Evolutionary conservation across 805 yeast species (phyloP).

Genomic region (Saccharomycopsis selenospora): DNA sequence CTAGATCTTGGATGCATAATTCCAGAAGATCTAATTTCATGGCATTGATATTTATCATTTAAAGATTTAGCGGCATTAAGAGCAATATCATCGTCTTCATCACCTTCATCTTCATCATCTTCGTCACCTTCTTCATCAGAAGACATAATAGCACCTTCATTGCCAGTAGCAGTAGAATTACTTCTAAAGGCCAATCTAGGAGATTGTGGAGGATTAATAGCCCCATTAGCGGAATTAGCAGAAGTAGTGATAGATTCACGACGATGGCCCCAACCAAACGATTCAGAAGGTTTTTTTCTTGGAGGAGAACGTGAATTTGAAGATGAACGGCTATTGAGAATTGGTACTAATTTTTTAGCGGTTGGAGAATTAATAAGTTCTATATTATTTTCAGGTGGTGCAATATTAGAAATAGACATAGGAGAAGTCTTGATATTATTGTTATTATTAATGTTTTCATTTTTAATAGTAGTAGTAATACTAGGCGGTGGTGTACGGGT

Average conservation of each 20-base stretch:
- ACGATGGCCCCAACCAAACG: slow-evolving; percentile 20
- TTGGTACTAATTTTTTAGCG: neutral
- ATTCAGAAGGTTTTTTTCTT: slow-evolving; percentile 16
- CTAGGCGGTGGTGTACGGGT: neutral
- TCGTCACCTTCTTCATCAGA: slow-evolving; percentile 31
- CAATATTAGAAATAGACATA: neutral
- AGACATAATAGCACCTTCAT: slow-evolving; percentile 33
- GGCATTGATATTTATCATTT: slow-evolving; percentile 17
- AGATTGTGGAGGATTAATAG: neutral
- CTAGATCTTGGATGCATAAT: slow-evolving; percentile 13
- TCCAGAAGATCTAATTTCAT: slow-evolving; percentile 14
- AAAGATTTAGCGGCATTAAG: slow-evolving; percentile 26
- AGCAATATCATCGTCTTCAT: slow-evolving; percentile 31
- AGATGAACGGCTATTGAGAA: neutral
- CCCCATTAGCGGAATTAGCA: slow-evolving; percentile 7
- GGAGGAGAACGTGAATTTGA: slow-evolving; percentile 8
- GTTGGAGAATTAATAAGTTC: neutral
- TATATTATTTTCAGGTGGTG: neutral
- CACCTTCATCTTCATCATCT: slow-evolving; percentile 26
- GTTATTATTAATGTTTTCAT: slow-evolving; percentile 29
- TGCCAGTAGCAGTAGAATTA: slow-evolving; percentile 21
- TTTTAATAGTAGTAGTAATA: too few species aligned
- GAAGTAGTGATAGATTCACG: slow-evolving; percentile 15
- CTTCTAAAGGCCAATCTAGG: slow-evolving; percentile 15
- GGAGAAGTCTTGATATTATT: slow-evolving; percentile 20